Evolutionary conservation across 495 filamentous ascomycete genomes (phyloP), one percentile per base, ranked within the genome.

Genomic region (Trypethelium eluteriae): DNA sequence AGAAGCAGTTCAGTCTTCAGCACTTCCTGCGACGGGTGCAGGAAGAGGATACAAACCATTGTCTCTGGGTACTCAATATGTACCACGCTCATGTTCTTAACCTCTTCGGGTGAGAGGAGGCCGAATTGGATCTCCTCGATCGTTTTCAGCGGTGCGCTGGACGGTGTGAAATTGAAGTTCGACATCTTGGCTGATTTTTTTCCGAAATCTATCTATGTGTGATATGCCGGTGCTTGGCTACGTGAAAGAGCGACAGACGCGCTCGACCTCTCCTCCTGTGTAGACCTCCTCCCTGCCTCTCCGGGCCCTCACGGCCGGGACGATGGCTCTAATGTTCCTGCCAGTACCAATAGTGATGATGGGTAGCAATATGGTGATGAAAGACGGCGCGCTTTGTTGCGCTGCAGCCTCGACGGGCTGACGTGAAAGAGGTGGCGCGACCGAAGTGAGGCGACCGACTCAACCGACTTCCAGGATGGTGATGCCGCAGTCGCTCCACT

Each of bases 51-150:
- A 65, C 82, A 70, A 76, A 87, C 85, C 95, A 98, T 96, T 9
- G 94, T 98, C 83, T 99, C 94, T 1, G 94, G 92, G 73, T 97
- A 96, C 75, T 91, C 81, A 68, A 99, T 91, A 72, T 92, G 89
- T 39, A 85, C 87, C 61, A 97, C 93, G 79, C 92, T 96, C 91
- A 96, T 93, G 67, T 86, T 89, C 81, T 98, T 98, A 79, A 96
- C 95, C 78, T 99, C 95, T 74, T 98, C 93, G 1, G 95, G 94
- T 18, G 92, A 93, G 73, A 96, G 81, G 67, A 99, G 86, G 72
- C 94, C 94, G 78, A 99, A 99, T 80, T 98, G 95, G 69, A 99
- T 96, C 83, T 98, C 94, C 83, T 96, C 86, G 69, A 99, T 91
- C 65, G 88, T 91, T 81, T 92, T 91, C 84, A 96, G 81, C 71